Evolutionary conservation across 768 basidiomycete genomes (phyloP), one percentile per base, ranked within the genome.

Genomic region (Hericium coralloides): DNA sequence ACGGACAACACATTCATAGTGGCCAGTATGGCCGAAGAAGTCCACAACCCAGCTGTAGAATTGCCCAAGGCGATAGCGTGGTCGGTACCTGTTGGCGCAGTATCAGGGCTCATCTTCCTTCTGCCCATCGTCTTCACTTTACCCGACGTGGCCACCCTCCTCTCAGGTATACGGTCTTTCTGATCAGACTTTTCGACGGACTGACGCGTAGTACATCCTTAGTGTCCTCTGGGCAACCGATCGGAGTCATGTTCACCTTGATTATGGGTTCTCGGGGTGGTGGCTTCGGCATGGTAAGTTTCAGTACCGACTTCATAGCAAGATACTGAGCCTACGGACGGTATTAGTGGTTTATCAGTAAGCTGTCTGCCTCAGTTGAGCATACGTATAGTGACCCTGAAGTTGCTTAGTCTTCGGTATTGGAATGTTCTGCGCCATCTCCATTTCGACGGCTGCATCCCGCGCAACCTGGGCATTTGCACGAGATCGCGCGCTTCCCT

Each of bases 391-490:
- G 2, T 38, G 14, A 38, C 23, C 45, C 5, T 1, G 38, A 15
- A 15, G 17, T 26, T 14, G 20, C 39, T 37, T 26, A 73, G 82
- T 85, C 60, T 80, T 83, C 54, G 79, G 77, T 10, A 69, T 79
- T 51, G 76, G 75, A 9, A 69, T 83, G 59, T 85, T 86, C 69
- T 85, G 84, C 55, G 77, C 81, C 39, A 80, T 86, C 56, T 85
- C 85, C 17, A 81, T 82, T 59, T 79, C 79, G 41, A 84, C 81
- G 53, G 84, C 83, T 9, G 81, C 84, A 38, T 85, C 84, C 12
- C 79, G 85, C 17, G 79, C 81, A 31, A 85, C 84, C 2, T 87
- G 84, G 85, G 81, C 81, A 49, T 87, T 87, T 66, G 80, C 84
- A 0, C 76, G 85, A 2, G 85, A 87, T 69, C 76, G 76, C 58